These are phyloP conservation scores for Erysimum cheiri DNA, from an alignment of 441 rosid species.

Conservation along the genomic window DNA sequence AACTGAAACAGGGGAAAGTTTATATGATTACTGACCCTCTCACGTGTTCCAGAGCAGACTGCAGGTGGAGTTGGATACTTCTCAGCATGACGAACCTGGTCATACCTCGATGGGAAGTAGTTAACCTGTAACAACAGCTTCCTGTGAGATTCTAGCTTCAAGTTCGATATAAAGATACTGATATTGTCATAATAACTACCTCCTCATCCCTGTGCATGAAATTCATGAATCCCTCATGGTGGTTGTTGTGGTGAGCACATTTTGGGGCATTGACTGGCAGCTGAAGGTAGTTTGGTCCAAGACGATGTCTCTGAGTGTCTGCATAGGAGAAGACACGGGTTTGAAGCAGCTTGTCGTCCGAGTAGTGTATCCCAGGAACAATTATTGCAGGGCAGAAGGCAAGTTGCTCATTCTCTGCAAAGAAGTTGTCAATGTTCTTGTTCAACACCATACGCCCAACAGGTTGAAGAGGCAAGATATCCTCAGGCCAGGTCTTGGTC, in stretches of 20 bases:
- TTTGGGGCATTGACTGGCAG: slow-evolving; percentile 95
- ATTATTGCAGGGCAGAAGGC: slow-evolving; percentile 89
- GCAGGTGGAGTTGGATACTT: slow-evolving; percentile 66
- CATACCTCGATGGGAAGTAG: slow-evolving; percentile 93
- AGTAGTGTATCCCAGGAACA: slow-evolving; percentile 89
- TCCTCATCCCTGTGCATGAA: slow-evolving; percentile 96
- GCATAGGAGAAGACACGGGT: slow-evolving; percentile 83
- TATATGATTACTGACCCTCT: slow-evolving; percentile 59
- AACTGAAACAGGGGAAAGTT: background rate
- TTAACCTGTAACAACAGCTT: slow-evolving; percentile 59
- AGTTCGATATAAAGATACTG: background rate
- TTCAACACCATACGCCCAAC: slow-evolving; percentile 97
- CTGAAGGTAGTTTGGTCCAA: slow-evolving; percentile 96
- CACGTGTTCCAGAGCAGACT: slow-evolving; percentile 71
- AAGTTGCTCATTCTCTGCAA: slow-evolving; percentile 91
- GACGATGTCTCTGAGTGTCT: slow-evolving; percentile 97
- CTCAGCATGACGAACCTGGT: slow-evolving; percentile 86
- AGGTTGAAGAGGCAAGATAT: slow-evolving; percentile 86
- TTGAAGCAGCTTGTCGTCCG: slow-evolving; percentile 92
- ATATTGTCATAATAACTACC: slow-evolving; percentile 48
- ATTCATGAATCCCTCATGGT: slow-evolving; percentile 92
- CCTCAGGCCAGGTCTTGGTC: slow-evolving; percentile 98
- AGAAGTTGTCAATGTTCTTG: slow-evolving; percentile 96
- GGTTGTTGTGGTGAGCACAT: slow-evolving; percentile 93
- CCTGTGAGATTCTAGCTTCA: slow-evolving; percentile 3